Base-by-base conservation (phyloP, 352 stramenopile species). In the Globisporangium radiosum region DNA sequence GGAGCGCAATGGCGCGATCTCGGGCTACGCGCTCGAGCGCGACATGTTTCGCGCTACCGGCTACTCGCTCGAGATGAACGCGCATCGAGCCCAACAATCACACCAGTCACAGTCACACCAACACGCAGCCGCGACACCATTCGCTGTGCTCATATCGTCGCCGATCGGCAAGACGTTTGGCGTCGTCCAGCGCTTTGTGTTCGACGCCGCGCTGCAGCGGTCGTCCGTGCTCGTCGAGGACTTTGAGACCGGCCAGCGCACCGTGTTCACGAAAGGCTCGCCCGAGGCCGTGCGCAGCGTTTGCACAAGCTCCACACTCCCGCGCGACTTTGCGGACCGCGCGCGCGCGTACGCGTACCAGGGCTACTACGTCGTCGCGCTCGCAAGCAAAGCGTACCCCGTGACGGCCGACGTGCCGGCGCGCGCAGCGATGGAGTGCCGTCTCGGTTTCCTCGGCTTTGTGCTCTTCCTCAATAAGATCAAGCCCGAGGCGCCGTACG, bases 381-480 rank as follows among this genome's bases (percentile, higher is more conserved):
- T 97, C 5, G 76, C 73, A 1, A 77, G 66, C 49, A 90, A 88
- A 60, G 77, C 64, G 7, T 85, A 85, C 47, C 62, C 77, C 2
- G 73, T 87, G 19, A 77, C 69, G 1, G 63, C 72, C 0, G 70
- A 86, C 47, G 65, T 82, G 10, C 66, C 76, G 0, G 56, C 70
- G 42, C 87, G 90, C 36, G 86, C 91, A 48, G 67, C 83, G 2
- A 78, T 97, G 60, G 91, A 97, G 54, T 78, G 60, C 7, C 75
- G 78, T 7, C 60, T 96, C 4, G 68, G 61, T 25, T 96, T 97
- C 64, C 11, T 88, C 15, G 90, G 92, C 33, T 88, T 97, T 43
- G 65, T 96, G 19, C 73, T 96, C 7, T 98, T 97, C 68, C 64
- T 87, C 17, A 98, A 98, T 66, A 73, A 85, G 56, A 81, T 97